These are phyloP conservation scores for Xylaria palmicola DNA, from an alignment of 495 filamentous ascomycete genomes.

Conservation along the genomic window DNA sequence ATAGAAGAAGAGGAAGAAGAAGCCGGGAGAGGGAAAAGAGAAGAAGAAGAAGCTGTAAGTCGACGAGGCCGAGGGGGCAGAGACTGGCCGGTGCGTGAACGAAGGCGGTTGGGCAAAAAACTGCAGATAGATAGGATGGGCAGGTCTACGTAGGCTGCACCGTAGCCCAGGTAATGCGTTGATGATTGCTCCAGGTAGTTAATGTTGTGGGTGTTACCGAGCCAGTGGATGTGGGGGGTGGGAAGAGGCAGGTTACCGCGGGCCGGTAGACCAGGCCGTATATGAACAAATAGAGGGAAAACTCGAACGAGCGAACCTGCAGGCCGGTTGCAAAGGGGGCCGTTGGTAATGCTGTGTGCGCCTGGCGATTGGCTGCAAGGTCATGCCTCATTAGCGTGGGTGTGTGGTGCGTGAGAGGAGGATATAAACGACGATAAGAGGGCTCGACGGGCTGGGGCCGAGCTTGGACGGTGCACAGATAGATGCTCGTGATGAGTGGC, in stretches of 20 bases:
- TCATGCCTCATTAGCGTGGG: constrained; percentile 10
- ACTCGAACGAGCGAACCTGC: not conserved
- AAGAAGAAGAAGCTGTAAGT: not conserved
- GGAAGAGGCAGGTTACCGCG: not conserved
- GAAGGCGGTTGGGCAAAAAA: not conserved
- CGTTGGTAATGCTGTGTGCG: not conserved
- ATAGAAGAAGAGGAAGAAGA: not conserved
- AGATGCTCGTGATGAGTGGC: too few relatives aligned
- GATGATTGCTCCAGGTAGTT: not conserved
- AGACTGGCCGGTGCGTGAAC: not conserved
- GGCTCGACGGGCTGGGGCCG: not conserved
- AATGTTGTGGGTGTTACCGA: not conserved
- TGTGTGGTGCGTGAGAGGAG: too few relatives aligned
- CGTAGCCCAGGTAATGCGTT: not conserved
- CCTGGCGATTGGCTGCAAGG: constrained; percentile 4
- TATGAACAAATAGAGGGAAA: not conserved
- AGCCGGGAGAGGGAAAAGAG: not conserved
- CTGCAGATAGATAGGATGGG: not conserved
- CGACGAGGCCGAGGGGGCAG: not conserved
- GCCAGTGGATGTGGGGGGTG: not conserved
- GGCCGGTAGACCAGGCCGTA: not conserved
- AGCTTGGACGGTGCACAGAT: not conserved
- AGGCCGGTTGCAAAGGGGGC: not conserved
- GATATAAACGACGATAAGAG: not conserved
- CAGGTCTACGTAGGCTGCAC: too few relatives aligned